phyloP scores from a whole-genome alignment of 306 rosid genomes.

The Acacia acuminata region DNA sequence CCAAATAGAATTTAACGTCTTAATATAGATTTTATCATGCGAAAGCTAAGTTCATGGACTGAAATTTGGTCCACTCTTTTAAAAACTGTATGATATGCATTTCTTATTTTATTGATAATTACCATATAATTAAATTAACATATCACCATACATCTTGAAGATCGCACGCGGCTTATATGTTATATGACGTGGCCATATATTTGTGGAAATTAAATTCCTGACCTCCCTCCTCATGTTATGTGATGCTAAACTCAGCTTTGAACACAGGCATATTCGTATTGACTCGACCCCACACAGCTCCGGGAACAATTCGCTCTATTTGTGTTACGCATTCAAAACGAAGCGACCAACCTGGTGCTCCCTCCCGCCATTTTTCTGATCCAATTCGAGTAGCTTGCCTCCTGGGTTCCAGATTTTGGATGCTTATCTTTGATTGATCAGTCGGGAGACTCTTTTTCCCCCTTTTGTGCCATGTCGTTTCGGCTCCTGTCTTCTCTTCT shows the following conservation, averaged over 20 bases:
- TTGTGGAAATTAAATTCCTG: neutral
- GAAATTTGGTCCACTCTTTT: too few species aligned
- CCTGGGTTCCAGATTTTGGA: neutral
- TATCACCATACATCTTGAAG: too few species aligned
- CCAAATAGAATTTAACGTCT: too few species aligned
- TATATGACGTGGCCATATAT: neutral
- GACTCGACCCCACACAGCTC: neutral
- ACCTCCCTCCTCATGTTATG: neutral
- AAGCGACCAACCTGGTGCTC: neutral
- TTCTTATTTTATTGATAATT: too few species aligned
- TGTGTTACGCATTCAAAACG: neutral
- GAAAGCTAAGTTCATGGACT: too few species aligned
- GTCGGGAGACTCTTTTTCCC: neutral
- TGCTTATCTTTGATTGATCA: neutral
- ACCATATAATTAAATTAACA: too few species aligned
- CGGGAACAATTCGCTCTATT: neutral
- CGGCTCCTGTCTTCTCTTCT: conserved; percentile 31
- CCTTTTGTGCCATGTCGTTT: conserved; percentile 51
- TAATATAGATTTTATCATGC: too few species aligned
- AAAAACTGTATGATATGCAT: too few species aligned
- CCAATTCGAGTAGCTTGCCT: neutral
- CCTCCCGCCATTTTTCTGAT: conserved; percentile 23
- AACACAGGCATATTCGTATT: neutral
- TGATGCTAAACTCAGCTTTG: too few species aligned
- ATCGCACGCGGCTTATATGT: neutral